A percentile compares a stretch with the other conserved stretches of the same genome.
These are phyloP conservation scores for Lactarius deliciosus DNA, from an alignment of 768 basidiomycete species.

Conservation along the genomic window DNA sequence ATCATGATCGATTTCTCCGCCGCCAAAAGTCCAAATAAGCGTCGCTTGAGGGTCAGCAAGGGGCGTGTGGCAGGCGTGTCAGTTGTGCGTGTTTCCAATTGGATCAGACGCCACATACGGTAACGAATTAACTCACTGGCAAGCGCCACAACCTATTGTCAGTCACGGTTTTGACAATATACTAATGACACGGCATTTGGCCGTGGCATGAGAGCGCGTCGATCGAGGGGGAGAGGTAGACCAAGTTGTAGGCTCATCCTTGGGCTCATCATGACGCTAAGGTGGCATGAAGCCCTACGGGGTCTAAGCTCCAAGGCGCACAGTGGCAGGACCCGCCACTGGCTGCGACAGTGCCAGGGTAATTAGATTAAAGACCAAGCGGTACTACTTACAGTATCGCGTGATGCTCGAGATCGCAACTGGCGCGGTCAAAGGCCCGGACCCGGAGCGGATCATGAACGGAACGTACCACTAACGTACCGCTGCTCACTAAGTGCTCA, in stretches of 20 bases:
- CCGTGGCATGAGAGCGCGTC: too few species aligned
- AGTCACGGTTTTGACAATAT: not conserved
- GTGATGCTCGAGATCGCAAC: not conserved
- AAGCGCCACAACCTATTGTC: not conserved
- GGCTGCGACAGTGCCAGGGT: not conserved
- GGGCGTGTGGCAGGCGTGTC: not conserved
- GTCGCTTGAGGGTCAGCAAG: not conserved
- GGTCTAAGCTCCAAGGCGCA: too few species aligned
- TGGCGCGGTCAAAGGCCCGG: not conserved
- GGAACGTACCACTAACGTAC: too few species aligned
- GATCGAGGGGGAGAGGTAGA: too few species aligned
- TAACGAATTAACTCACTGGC: not conserved
- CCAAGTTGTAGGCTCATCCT: not conserved
- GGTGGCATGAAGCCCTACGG: too few species aligned
- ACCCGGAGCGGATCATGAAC: not conserved
- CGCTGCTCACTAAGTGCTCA: not conserved
- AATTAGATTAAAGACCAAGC: not conserved
- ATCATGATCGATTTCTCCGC: not conserved
- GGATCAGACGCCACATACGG: too few species aligned
- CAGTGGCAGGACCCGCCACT: not conserved
- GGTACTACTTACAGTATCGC: too few species aligned
- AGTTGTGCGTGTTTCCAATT: too few species aligned
- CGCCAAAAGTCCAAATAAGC: not conserved
- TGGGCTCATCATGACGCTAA: too few species aligned
- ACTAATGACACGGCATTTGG: not conserved